Evolutionary conservation across 352 stramenopile genomes (phyloP).

Genomic region (Globisporangium irregulare): DNA sequence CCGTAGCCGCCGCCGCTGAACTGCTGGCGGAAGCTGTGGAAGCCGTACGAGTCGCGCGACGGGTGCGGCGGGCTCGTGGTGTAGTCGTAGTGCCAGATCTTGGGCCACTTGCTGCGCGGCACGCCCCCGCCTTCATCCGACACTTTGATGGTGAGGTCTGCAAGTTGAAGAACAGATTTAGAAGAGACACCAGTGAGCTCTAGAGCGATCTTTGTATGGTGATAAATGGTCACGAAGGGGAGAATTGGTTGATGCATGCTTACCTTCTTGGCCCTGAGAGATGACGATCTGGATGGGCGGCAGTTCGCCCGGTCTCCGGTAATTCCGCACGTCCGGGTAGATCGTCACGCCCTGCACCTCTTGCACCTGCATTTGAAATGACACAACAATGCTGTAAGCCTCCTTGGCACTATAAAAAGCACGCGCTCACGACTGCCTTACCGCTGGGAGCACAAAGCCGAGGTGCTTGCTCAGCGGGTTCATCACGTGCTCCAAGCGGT

Average conservation of each 20-base stretch:
- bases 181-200: not conserved
- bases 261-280: conserved; percentile 91
- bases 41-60: conserved; percentile 54
- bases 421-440: conserved; percentile 17
- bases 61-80: conserved; percentile 90
- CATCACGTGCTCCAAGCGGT: conserved; percentile 66
- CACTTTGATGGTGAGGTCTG: conserved; percentile 97
- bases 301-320: conserved; percentile 46
- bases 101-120: conserved; percentile 93
- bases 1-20: conserved; percentile 95
- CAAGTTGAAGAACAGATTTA: not conserved
- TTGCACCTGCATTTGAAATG: conserved; percentile 20
- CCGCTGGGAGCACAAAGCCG: conserved; percentile 69
- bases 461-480: conserved; percentile 58
- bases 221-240: not conserved
- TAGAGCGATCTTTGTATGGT: not conserved
- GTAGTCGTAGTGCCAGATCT: conserved; percentile 99
- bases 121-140: conserved; percentile 98
- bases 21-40: conserved; percentile 79
- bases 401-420: not conserved
- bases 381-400: not conserved
- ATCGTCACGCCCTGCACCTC: conserved; percentile 68
- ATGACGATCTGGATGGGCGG: conserved; percentile 98
- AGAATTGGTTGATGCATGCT: not conserved
- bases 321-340: conserved; percentile 76